These are phyloP conservation scores for Corymbia maculata DNA, from an alignment of 345 rosid species.

Conservation along the genomic window DNA sequence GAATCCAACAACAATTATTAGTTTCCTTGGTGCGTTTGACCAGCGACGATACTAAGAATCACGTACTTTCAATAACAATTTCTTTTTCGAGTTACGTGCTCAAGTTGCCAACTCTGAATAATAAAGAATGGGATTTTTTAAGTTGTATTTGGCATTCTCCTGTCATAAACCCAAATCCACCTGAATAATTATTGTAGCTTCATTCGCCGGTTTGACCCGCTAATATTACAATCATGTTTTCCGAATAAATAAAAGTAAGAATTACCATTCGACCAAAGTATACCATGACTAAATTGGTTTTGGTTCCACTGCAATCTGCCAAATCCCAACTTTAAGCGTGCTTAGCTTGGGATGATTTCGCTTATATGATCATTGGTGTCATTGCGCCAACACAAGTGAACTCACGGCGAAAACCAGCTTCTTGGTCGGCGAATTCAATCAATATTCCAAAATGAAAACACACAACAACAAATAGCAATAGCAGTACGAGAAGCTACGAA, in stretches of 20 bases:
- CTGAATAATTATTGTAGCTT: neutral
- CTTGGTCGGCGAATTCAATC: neutral
- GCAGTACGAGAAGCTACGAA: neutral
- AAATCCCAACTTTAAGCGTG: neutral
- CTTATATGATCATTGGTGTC: neutral
- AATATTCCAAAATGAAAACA: neutral
- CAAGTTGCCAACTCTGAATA: neutral
- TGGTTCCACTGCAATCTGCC: neutral
- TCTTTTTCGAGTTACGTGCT: neutral
- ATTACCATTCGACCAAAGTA: neutral
- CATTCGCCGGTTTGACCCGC: neutral
- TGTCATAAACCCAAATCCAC: neutral
- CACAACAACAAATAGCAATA: neutral
- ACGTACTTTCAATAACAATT: neutral
- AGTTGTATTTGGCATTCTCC: neutral
- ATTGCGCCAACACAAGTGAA: neutral
- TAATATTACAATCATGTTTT: neutral
- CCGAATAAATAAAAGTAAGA: neutral
- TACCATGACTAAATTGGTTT: neutral
- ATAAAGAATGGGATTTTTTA: neutral
- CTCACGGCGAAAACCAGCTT: neutral
- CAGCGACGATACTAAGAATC: neutral
- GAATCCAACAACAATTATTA: neutral
- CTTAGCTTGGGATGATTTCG: neutral
- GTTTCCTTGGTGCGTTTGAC: neutral